phyloP scores from a whole-genome alignment of 208 protist species.

The Kentomonas sorsogonicus region DNA sequence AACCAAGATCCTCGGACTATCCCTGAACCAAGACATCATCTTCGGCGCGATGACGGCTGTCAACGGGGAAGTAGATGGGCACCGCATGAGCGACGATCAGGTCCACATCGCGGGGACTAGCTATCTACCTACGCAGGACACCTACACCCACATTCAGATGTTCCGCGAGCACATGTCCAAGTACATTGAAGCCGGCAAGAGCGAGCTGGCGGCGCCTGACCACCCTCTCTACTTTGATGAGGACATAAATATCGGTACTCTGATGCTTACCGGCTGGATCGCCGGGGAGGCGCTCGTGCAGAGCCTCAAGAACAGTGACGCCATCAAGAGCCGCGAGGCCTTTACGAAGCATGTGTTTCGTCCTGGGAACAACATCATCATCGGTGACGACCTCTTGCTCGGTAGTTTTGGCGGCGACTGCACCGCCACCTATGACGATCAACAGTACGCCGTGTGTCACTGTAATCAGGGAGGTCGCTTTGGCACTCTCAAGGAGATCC shows the following conservation, averaged over 20 bases:
- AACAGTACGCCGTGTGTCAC: slow-evolving; percentile 23
- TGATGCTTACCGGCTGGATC: slow-evolving; percentile 48
- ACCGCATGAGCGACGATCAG: slow-evolving; percentile 24
- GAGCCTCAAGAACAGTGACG: slow-evolving; percentile 10
- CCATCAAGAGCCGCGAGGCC: slow-evolving; percentile 7
- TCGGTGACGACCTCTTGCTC: slow-evolving; percentile 40
- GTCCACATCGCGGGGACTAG: slow-evolving; percentile 29
- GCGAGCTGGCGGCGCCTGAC: slow-evolving; percentile 10
- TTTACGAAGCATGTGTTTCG: slow-evolving; percentile 24
- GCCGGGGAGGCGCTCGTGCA: slow-evolving; percentile 19
- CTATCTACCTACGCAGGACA: slow-evolving; percentile 20
- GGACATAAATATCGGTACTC: slow-evolving; percentile 7
- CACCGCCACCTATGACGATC: background rate
- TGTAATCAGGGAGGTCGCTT: slow-evolving; percentile 43
- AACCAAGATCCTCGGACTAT: slow-evolving; percentile 22
- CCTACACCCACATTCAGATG: slow-evolving; percentile 18
- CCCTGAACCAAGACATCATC: slow-evolving; percentile 16
- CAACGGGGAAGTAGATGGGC: background rate
- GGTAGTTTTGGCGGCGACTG: slow-evolving; percentile 50
- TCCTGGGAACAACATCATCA: slow-evolving; percentile 48
- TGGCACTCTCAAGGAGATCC: slow-evolving; percentile 14
- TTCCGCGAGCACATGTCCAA: slow-evolving; percentile 33
- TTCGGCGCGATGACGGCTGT: slow-evolving; percentile 13
- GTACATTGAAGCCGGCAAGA: slow-evolving; percentile 25
- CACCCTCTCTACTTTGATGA: slow-evolving; percentile 6